These are phyloP conservation scores for Lepiota brunneoincarnata DNA, from an alignment of 768 basidiomycete species.

Conservation along the genomic window DNA sequence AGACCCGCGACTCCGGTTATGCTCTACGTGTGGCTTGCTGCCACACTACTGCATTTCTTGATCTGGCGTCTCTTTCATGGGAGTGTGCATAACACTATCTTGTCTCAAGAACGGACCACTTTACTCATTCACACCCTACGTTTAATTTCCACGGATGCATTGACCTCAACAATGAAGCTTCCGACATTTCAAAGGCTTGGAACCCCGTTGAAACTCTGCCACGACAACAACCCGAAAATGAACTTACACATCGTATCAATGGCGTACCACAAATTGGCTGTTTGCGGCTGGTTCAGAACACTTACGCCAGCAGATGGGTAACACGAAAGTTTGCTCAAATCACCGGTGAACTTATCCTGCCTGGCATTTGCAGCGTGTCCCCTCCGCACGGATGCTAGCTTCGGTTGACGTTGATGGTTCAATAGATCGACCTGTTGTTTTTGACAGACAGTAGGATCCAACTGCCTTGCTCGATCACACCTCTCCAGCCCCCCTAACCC, in stretches of 20 bases:
- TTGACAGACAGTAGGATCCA: background rate
- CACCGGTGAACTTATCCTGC: background rate
- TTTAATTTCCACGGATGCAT: background rate
- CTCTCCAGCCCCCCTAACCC: slow-evolving; percentile 9
- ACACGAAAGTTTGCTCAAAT: background rate
- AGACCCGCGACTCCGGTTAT: background rate
- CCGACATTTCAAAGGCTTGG: background rate
- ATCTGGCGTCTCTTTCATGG: background rate
- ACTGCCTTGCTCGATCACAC: background rate
- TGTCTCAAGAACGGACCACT: background rate
- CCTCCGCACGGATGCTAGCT: background rate
- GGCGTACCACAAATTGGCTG: background rate
- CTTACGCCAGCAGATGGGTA: background rate
- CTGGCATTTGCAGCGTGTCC: slow-evolving; percentile 8
- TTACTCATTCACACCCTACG: background rate
- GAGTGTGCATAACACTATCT: background rate
- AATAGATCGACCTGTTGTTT: background rate
- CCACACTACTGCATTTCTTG: background rate
- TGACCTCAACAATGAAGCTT: background rate
- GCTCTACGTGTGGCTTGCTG: background rate
- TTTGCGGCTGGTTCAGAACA: background rate
- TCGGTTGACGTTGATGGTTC: background rate
- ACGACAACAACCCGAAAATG: background rate
- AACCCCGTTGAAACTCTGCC: background rate
- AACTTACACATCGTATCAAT: background rate